Evolutionary conservation across 345 rosid species (phyloP), one percentile per base, ranked within the genome.

Genomic region (Balakata baccata): DNA sequence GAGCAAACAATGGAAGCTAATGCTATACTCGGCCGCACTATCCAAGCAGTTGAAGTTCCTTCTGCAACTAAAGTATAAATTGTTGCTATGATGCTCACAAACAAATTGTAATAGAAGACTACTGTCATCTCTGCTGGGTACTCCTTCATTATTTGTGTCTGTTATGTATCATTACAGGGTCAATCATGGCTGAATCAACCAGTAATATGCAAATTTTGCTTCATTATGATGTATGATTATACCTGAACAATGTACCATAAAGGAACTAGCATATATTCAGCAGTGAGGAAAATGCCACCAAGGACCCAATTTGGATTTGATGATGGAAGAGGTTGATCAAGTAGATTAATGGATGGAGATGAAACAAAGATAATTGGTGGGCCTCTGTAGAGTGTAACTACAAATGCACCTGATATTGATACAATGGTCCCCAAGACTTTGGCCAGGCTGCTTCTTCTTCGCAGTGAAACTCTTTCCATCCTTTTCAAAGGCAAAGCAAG

Each of bases 231-330:
- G 1, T 43, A 9, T 43, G 62, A 5, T 22, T 17, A 4, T 80
- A 94, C 98, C 98, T 88, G 92, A 80, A 94, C 90, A 76, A 94
- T 90, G 86, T 89, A 89, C 98, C 97, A 90, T 6, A 94, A 68
- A 5, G 98, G 92, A 72, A 87, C 74, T 7, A 90, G 78, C 23
- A 89, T 77, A 53, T 94, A 90, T 77, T 89, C 93, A 1, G 83
- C 90, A 0, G 92, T 67, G 47, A 94, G 93, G 29, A 89, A 87
- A 67, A 85, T 64, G 0, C 93, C 97, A 8, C 98, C 98, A 52
- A 89, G 61, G 23, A 89, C 79, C 98, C 98, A 94, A 56, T 86
- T 81, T 13, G 84, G 66, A 25, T 80, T 68, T 2, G 93, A 60
- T 0, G 94, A 85, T 41, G 72, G 85, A 25, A 85, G 79, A 71